Base-by-base conservation (phyloP, 441 rosid genomes). In the Populus tomentosa region DNA sequence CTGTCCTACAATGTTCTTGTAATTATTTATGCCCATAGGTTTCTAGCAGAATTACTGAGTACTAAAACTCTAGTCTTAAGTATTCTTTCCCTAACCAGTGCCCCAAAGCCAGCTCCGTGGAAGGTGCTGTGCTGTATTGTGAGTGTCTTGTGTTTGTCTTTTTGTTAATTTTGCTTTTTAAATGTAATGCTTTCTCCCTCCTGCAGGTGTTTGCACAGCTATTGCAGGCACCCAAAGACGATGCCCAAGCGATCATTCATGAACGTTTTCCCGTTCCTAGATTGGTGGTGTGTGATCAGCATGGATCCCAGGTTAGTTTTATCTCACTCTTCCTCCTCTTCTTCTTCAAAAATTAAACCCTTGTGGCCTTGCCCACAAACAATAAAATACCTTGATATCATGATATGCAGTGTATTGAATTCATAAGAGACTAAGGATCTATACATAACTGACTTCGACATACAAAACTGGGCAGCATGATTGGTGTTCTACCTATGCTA, bases 221-320 rank as follows among this genome's bases (percentile, higher is more conserved):
- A 71, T 88, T 97, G 86, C 89, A 87, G 89, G 94, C 93, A 65
- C 99, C 99, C 62, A 90, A 82, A 72, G 97, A 85, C 76, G 99
- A 97, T 84, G 84, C 97, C 28, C 88, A 87, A 74, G 76, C 89
- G 84, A 86, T 97, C 77, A 87, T 89, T 53, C 86, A 71, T 74
- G 99, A 95, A 56, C 97, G 97, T 59, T 97, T 97, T 84, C 99
- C 99, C 7, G 98, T 91, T 74, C 98, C 99, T 26, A 89, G 98
- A 85, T 77, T 94, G 87, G 99, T 97, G 68, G 91, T 95, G 16
- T 97, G 99, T 80, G 99, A 97, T 86, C 99, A 97, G 85, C 99
- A 97, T 87, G 99, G 99, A 75, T 97, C 99, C 28, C 99, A 97
- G 98, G 99, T 92, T 65, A 70, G 84, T 84, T 75, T 32, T 36